These are phyloP conservation scores for Neurospora hispaniola DNA, from an alignment of 495 filamentous ascomycete genomes.

Conservation along the genomic window DNA sequence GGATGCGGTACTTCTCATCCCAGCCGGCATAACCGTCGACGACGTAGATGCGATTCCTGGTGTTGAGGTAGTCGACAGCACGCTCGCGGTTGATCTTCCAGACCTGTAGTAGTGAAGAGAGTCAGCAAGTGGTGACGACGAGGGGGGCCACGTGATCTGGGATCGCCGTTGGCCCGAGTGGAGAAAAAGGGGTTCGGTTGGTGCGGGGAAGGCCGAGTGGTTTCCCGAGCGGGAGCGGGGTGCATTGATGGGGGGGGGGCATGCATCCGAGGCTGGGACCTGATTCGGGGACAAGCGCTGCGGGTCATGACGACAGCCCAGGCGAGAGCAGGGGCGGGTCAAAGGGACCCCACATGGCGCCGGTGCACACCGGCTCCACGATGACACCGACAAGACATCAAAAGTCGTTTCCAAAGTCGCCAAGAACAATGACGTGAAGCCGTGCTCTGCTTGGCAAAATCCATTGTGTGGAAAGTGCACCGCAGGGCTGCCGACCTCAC, in stretches of 20 bases:
- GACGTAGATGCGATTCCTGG: slow-evolving; percentile 96
- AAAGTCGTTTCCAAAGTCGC: slow-evolving; percentile 3
- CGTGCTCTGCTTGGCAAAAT: not conserved
- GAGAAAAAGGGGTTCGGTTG: not conserved
- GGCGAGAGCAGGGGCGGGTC: slow-evolving; percentile 12
- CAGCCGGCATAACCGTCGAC: slow-evolving; percentile 95
- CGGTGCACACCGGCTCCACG: not conserved
- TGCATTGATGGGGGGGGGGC: slow-evolving; percentile 19
- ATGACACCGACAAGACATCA: slow-evolving; percentile 2
- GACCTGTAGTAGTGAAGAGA: slow-evolving; percentile 48
- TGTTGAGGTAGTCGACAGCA: slow-evolving; percentile 98
- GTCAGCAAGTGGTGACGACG: slow-evolving; percentile 3
- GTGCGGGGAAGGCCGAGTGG: not conserved
- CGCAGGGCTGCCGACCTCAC: not conserved
- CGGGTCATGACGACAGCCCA: slow-evolving; percentile 18
- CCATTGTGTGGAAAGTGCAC: not conserved
- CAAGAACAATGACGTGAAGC: slow-evolving; percentile 15
- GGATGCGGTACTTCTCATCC: slow-evolving; percentile 97
- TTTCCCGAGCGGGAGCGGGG: slow-evolving; percentile 24
- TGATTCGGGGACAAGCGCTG: slow-evolving; percentile 4
- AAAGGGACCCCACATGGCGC: not conserved
- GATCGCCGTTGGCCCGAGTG: not conserved
- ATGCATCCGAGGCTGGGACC: slow-evolving; percentile 10
- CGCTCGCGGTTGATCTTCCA: slow-evolving; percentile 99
- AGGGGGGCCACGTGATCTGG: slow-evolving; percentile 16